These are phyloP conservation scores for Spatholobus suberectus DNA, from an alignment of 306 rosid species.

Conservation along the genomic window DNA sequence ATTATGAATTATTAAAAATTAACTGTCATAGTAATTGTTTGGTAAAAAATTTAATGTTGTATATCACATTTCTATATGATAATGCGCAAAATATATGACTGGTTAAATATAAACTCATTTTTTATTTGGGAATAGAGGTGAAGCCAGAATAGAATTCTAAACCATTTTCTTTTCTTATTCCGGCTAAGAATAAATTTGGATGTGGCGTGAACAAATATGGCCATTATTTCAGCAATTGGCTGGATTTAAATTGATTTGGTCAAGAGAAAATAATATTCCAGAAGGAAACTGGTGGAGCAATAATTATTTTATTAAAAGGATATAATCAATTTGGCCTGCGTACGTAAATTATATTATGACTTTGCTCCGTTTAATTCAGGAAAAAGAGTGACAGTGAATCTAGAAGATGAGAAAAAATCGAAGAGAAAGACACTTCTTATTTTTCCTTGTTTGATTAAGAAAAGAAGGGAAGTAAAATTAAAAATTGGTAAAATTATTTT, in stretches of 20 bases:
- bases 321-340: background rate
- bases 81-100: background rate
- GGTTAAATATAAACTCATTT: background rate
- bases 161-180: background rate
- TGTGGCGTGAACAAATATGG: background rate
- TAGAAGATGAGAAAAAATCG: background rate
- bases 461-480: background rate
- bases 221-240: background rate
- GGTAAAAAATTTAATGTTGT: no score
- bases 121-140: background rate
- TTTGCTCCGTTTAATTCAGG: background rate
- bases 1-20: background rate
- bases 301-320: background rate
- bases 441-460: background rate
- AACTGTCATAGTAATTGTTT: background rate
- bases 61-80: background rate
- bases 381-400: background rate
- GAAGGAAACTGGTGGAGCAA: background rate
- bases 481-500: background rate
- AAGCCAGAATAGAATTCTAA: background rate
- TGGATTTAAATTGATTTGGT: background rate
- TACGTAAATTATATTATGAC: background rate
- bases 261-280: background rate
- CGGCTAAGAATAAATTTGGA: background rate
- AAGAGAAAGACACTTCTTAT: background rate